Conservation (phyloP, 441 rosid genomes). For the Pelargonium myrrhifolium region DNA sequence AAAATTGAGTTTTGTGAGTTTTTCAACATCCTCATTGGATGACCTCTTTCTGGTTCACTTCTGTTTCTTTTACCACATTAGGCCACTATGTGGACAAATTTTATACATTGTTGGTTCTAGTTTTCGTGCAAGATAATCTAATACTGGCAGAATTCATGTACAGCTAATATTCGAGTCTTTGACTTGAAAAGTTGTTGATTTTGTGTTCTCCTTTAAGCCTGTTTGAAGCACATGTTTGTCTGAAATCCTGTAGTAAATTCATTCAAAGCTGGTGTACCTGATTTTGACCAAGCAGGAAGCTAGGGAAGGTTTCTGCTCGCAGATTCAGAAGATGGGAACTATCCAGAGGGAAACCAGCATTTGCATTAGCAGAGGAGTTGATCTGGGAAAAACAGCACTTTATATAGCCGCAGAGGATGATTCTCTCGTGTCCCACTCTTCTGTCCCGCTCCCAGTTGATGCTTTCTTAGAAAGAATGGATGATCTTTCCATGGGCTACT, state of each 20-base stretch:
- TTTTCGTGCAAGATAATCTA: too few species aligned
- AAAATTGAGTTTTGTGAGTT: neutral
- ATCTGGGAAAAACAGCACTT: conserved; percentile 50
- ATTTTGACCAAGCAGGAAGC: conserved; percentile 36
- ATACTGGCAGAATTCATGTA: too few species aligned
- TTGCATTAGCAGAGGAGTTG: conserved; percentile 44
- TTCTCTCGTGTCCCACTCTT: conserved; percentile 54
- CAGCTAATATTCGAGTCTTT: too few species aligned
- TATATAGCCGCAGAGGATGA: conserved; percentile 65
- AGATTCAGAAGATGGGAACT: conserved; percentile 33
- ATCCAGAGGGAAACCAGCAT: conserved; percentile 55
- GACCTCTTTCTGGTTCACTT: neutral
- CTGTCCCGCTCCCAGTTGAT: conserved; percentile 58
- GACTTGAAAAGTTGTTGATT: too few species aligned
- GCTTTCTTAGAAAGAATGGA: conserved; percentile 46
- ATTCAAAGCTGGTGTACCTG: neutral
- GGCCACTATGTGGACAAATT: too few species aligned
- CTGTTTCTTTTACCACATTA: too few species aligned
- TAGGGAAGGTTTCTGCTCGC: conserved; percentile 33
- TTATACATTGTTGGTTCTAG: too few species aligned
- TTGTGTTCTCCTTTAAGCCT: too few species aligned
- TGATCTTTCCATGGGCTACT: conserved; percentile 58
- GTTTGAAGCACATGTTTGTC: too few species aligned
- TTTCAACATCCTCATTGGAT: neutral
- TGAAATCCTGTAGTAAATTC: too few species aligned